Evolutionary conservation across 1,139 yeast genomes (phyloP).

Genomic region (Torulaspora globosa): DNA sequence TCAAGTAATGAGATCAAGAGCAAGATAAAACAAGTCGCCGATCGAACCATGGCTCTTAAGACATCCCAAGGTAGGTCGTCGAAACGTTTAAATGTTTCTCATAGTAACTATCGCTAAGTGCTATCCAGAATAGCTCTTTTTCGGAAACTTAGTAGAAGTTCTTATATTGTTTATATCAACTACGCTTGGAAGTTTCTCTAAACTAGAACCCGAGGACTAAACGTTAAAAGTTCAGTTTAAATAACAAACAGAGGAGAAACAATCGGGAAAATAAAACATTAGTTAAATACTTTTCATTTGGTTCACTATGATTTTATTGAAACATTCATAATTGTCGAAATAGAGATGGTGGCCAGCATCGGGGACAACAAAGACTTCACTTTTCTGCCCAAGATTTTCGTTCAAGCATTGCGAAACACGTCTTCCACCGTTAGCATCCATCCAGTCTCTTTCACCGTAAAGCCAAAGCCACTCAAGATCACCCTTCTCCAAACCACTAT

Average conservation of each 20-base stretch:
- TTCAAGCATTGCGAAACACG: slow-evolving; percentile 28
- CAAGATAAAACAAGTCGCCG: background rate
- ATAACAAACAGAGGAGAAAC: background rate
- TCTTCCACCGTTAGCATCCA: slow-evolving; percentile 58
- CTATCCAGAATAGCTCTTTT: background rate
- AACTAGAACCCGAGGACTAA: background rate
- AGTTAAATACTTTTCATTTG: slow-evolving; percentile 41
- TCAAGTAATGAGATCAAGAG: too few species aligned
- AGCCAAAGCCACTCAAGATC: slow-evolving; percentile 59
- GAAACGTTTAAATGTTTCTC: too few species aligned
- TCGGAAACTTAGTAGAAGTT: background rate
- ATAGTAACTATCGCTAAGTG: too few species aligned
- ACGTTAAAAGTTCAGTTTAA: background rate
- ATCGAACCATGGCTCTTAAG: too few species aligned
- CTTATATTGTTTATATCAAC: background rate
- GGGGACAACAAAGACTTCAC: slow-evolving; percentile 45
- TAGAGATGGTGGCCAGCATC: slow-evolving; percentile 71
- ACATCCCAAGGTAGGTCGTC: too few species aligned
- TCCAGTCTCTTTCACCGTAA: slow-evolving; percentile 77
- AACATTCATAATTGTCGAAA: slow-evolving; percentile 50
- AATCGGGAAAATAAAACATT: background rate
- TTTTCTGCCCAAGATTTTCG: slow-evolving; percentile 37
- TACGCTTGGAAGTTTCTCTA: slow-evolving; percentile 2
- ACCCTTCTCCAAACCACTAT: slow-evolving; percentile 26
- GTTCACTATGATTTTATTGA: slow-evolving; percentile 47